phyloP scores from a whole-genome alignment of 1,139 yeast species.

The Hyphopichia pseudoburtonii region DNA sequence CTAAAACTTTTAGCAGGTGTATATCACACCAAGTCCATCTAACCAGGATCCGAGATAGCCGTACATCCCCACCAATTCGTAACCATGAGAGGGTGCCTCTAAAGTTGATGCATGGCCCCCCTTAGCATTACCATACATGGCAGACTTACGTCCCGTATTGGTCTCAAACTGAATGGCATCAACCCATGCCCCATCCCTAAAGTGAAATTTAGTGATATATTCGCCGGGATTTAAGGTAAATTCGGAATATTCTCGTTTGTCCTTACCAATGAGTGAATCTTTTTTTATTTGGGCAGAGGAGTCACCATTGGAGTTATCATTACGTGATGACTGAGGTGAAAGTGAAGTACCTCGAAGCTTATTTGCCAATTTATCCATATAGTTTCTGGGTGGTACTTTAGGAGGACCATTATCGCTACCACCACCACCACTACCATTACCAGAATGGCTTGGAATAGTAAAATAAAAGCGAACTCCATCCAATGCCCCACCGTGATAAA shows the following conservation, averaged over 20 bases:
- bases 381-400: slow-evolving; percentile 49
- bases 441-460: neutral
- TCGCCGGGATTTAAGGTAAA: slow-evolving; percentile 59
- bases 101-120: slow-evolving; percentile 71
- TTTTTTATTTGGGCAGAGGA: slow-evolving; percentile 7
- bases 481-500: slow-evolving; percentile 71
- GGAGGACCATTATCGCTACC: slow-evolving; percentile 23
- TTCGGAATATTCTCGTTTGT: slow-evolving; percentile 57
- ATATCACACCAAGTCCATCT: slow-evolving; percentile 68
- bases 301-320: neutral
- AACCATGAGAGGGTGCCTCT: slow-evolving; percentile 56
- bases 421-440: slow-evolving; percentile 6
- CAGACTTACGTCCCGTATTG: slow-evolving; percentile 49
- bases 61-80: slow-evolving; percentile 60
- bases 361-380: slow-evolving; percentile 31
- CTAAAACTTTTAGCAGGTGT: slow-evolving; percentile 23
- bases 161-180: slow-evolving; percentile 78
- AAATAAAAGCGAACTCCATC: slow-evolving; percentile 61
- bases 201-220: slow-evolving; percentile 53
- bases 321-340: neutral
- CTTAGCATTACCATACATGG: slow-evolving; percentile 56
- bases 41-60: slow-evolving; percentile 72
- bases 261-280: slow-evolving; percentile 57
- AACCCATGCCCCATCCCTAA: slow-evolving; percentile 84
- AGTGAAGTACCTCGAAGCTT: slow-evolving; percentile 9